These are phyloP conservation scores for Chrysosphaeria jannelii DNA, from an alignment of 2,329 filamentous ascomycete genomes.

Conservation along the genomic window DNA sequence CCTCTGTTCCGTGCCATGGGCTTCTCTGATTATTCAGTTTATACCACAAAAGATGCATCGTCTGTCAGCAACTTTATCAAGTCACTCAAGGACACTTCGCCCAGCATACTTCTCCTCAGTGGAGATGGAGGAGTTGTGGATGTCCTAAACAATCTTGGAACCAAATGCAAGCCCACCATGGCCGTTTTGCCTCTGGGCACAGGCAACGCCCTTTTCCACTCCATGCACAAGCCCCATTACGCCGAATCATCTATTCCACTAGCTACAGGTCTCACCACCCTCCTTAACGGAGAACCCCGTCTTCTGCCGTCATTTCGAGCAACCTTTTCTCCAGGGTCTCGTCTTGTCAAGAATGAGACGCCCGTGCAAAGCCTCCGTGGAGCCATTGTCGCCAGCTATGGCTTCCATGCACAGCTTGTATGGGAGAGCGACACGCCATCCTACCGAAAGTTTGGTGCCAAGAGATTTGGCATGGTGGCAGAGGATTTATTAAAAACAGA, in stretches of 20 bases:
- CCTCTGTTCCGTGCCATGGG: no score
- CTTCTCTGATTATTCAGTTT: no score
- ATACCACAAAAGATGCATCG: no score
- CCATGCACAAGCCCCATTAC: conserved; percentile 27
- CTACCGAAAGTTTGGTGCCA: conserved; percentile 46
- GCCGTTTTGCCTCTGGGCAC: conserved; percentile 30
- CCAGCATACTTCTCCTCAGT: conserved; percentile 42
- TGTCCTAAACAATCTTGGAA: conserved; percentile 20
- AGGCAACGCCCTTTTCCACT: conserved; percentile 33
- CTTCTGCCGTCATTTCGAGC: conserved; percentile 32
- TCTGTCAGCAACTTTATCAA: no score
- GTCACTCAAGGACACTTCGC: no score
- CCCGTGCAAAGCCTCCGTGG: conserved; percentile 20
- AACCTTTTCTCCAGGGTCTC: conserved; percentile 26
- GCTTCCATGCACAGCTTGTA: conserved; percentile 64
- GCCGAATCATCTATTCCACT: conserved; percentile 10
- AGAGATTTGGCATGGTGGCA: conserved; percentile 65
- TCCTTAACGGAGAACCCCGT: conserved; percentile 19
- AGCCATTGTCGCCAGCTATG: conserved; percentile 70
- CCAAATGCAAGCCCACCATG: conserved; percentile 17
- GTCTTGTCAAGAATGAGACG: conserved; percentile 10
- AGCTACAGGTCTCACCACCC: conserved; percentile 22
- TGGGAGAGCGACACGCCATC: conserved; percentile 68
- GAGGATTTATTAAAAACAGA: conserved; percentile 32
- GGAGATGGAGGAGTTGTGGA: conserved; percentile 75